Evolutionary conservation across 129 eudicot species (phyloP), one percentile per base, ranked within the genome.

Genomic region (Flaveria robusta): DNA sequence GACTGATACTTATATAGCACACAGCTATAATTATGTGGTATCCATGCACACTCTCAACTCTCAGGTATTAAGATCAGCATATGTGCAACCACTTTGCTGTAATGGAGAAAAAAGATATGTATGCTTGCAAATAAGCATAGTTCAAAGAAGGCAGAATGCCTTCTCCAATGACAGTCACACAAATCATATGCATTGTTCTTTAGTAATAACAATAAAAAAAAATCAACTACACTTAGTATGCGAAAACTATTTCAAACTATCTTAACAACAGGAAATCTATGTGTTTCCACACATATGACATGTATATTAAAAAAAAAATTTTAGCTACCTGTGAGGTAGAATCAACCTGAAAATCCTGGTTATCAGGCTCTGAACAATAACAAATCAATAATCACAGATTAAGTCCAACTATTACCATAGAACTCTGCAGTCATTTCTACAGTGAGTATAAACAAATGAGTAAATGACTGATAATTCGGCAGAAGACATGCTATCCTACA

Each of bases 241-340:
- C 80, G 50, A 49, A 64, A 50, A 65, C 29, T 18, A 12, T 29
- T 37, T 26, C 51, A 49, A 29, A 14, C 9, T 11, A 31, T 63
- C 37, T 12, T 51, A 29, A 37, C 56, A 51, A 39, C 52, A 46
- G 27, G 12, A 23, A 19, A 66, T 76, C 52, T 16, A 24, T 8
- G 54, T 52, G 58, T 52, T 52, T 54, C 43, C 22, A 51, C 23
- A 76, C 59, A 56, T 22, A 34, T 10, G 43, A 12, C 13, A 68
- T 13, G 51, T 22, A 72, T 72, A 22, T 71, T 24, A 60, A n/a
- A 72, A 72, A 56, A 60, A n/a, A 72, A 72, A 56, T 59, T 9
- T 77, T 42, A 68, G 23, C 58, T 55, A 69, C 63, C 56, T 77
- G 41, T 18, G 70, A 43, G 70, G 52, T 77, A 68, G 39, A 68